Evolutionary conservation across 1,139 yeast genomes (phyloP).

Genomic region (Suhomyces coccinellae): DNA sequence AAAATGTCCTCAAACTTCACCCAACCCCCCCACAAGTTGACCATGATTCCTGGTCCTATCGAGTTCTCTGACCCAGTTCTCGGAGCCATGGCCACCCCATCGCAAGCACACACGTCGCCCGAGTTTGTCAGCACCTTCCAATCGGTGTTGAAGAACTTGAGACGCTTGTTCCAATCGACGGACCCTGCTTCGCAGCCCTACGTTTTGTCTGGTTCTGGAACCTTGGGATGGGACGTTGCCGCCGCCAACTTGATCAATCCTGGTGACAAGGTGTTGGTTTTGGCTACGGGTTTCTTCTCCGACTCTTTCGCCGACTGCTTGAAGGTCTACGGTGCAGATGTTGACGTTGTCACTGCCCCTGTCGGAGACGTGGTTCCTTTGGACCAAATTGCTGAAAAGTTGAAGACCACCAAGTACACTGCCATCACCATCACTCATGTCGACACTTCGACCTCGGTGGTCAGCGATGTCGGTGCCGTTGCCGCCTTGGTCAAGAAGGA

Average conservation of each 20-base stretch:
- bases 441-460: conserved; percentile 93
- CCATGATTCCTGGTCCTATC: conserved; percentile 93
- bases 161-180: conserved; percentile 72
- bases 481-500: conserved; percentile 58
- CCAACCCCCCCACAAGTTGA: conserved; percentile 53
- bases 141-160: conserved; percentile 61
- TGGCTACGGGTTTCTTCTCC: conserved; percentile 92
- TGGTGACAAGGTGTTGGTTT: conserved; percentile 73
- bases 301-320: conserved; percentile 84
- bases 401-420: conserved; percentile 54
- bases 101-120: conserved; percentile 90
- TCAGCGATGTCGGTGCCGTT: conserved; percentile 67
- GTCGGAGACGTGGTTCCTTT: conserved; percentile 73
- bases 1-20: conserved; percentile 37
- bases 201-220: conserved; percentile 87
- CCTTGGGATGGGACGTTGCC: conserved; percentile 92
- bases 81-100: conserved; percentile 79
- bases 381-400: conserved; percentile 54
- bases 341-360: conserved; percentile 65
- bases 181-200: conserved; percentile 70
- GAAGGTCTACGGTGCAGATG: conserved; percentile 67
- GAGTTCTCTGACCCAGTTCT: conserved; percentile 83
- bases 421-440: conserved; percentile 90
- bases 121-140: conserved; percentile 78
- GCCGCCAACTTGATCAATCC: conserved; percentile 71